Percentiles rank a stretch among this genome's conserved stretches.
Conservation (phyloP, 805 yeast genomes). For the Kuraishia piskuri region DNA sequence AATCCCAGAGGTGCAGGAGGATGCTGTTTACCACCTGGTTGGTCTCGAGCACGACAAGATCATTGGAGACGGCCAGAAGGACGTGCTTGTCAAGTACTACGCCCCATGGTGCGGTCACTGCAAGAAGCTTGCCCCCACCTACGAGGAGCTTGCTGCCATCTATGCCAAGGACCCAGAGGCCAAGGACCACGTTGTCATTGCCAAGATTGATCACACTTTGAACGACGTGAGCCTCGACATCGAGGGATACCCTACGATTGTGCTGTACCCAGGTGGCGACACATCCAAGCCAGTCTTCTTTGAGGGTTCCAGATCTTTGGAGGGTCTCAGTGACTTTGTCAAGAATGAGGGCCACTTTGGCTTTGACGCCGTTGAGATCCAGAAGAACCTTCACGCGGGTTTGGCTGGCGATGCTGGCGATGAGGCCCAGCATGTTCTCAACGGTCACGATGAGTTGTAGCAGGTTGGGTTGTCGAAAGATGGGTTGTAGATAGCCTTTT, state of each 20-base stretch:
- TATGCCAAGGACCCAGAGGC: conserved; percentile 43
- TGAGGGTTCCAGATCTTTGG: conserved; percentile 67
- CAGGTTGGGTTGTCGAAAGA: too few species aligned
- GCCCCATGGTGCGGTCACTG: conserved; percentile 99
- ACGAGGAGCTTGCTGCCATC: conserved; percentile 75
- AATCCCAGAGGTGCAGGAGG: conserved; percentile 75
- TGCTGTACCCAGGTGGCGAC: conserved; percentile 83
- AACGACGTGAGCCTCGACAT: conserved; percentile 78
- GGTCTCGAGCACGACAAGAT: conserved; percentile 74
- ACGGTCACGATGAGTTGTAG: conserved; percentile 11
- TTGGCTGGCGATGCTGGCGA: conserved; percentile 7
- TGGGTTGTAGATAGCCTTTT: too few species aligned
- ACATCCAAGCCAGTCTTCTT: conserved; percentile 57
- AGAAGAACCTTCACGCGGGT: conserved; percentile 8
- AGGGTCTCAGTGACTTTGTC: conserved; percentile 61
- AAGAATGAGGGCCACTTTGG: conserved; percentile 56
- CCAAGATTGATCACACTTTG: conserved; percentile 81
- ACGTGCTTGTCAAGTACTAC: conserved; percentile 81
- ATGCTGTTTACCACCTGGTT: conserved; percentile 62
- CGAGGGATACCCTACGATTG: conserved; percentile 87
- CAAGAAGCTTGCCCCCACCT: conserved; percentile 81
- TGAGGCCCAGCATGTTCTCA: conserved; percentile 20
- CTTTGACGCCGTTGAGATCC: conserved; percentile 37
- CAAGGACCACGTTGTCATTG: conserved; percentile 55
- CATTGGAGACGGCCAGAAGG: conserved; percentile 48